Base-by-base conservation (phyloP, 2,329 filamentous ascomycete genomes). In the Canariomyces notabilis region DNA sequence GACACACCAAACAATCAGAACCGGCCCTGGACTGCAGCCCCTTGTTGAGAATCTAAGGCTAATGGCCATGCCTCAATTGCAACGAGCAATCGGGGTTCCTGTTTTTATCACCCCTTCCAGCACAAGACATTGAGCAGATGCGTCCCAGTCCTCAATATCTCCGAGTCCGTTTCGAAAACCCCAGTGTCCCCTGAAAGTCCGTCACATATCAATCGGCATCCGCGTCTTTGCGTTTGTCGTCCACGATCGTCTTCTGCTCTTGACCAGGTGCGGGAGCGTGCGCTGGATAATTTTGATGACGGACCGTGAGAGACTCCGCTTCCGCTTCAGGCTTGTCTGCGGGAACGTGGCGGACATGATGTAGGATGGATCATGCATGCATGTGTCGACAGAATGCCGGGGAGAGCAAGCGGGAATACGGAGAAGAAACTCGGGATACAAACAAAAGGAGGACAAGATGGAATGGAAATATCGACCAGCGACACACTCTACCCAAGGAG, bases 211-310 rank as follows among this genome's bases (percentile, higher is more conserved):
- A 22, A 53, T 53, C 5, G 51, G 51, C 46, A 48, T 35, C 12
- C 51, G 33, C 8, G 42, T 53, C 23, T 53, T 53, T 5, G 51
- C 49, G 16, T 34, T 51, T 9, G 51, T 53, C 1, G 51, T 53
- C 51, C 51, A 53, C 16, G 45, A 34, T 7, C 51, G 39, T 2
- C 49, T 33, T 15, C 51, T 39, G 46, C 40, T 47, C 33, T 44
- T 51, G 40, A 53, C 46, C 6, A 53, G 31, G 5, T n/a, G n/a
- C n/a, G 51, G 51, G 6, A 53, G 37, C 1, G 51, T 48, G 16
- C 51, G 44, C 38, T 51, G 46, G 38, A 53, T 51, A 29, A 53
- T 51, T n/a, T 22, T 42, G 45, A 51, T 53, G 19, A 50, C 37
- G 23, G 48, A 51, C 19, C 51, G 51, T 14, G 51, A 51, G 20